These are phyloP conservation scores for Saccharomycopsis synnaedendra DNA, from an alignment of 805 yeast species.

Conservation along the genomic window DNA sequence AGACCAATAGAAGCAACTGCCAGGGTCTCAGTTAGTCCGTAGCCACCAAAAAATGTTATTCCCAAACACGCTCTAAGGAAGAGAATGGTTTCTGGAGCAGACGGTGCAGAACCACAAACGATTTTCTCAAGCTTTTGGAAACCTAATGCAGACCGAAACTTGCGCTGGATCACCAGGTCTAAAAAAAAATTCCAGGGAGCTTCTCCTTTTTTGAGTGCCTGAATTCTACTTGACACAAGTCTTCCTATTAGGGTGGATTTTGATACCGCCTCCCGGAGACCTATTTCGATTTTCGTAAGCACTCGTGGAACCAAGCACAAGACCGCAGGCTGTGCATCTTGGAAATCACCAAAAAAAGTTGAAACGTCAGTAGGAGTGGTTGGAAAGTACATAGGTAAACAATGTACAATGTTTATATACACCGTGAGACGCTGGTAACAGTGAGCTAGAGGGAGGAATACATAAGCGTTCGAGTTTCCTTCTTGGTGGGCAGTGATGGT, in stretches of 20 bases:
- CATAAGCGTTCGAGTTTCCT: conserved; percentile 30
- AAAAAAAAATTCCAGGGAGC: conserved; percentile 26
- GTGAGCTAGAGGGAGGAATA: conserved; percentile 44
- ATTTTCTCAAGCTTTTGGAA: conserved; percentile 31
- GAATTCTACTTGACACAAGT: conserved; percentile 31
- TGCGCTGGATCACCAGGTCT: conserved; percentile 28
- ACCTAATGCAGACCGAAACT: conserved; percentile 37
- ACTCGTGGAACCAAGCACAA: conserved; percentile 56
- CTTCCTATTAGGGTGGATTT: conserved; percentile 29
- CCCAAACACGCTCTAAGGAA: conserved; percentile 49
- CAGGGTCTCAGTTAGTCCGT: conserved; percentile 62
- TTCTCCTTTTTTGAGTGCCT: conserved; percentile 24
- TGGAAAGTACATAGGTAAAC: conserved; percentile 33
- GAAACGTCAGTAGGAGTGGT: conserved; percentile 32
- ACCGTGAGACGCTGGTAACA: conserved; percentile 35
- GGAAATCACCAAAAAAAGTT: conserved; percentile 47
- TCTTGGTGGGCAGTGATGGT: conserved; percentile 29
- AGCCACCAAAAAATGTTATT: conserved; percentile 50
- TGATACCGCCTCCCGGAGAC: conserved; percentile 37
- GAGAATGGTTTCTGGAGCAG: conserved; percentile 26
- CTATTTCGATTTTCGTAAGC: conserved; percentile 50
- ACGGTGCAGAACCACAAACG: conserved; percentile 33
- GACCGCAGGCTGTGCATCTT: conserved; percentile 39
- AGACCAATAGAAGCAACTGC: conserved; percentile 40
- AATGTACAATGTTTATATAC: conserved; percentile 25